phyloP scores from a whole-genome alignment of 2,329 filamentous ascomycete genomes.

The Aureobasidium sp. region DNA sequence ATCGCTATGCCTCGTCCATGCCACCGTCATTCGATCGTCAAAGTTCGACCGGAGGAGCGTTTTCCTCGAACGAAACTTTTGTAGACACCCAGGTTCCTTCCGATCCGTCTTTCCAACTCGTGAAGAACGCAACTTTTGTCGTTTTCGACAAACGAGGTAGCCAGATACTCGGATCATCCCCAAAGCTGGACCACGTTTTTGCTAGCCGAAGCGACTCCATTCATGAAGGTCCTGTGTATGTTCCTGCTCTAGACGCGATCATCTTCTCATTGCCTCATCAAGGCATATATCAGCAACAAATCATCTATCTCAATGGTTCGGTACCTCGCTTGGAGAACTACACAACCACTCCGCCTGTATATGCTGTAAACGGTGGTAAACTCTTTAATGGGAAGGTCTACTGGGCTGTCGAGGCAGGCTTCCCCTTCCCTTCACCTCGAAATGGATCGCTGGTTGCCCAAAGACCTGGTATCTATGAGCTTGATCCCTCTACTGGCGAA shows the following conservation, averaged over 20 bases:
- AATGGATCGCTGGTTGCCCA: constrained; percentile 28
- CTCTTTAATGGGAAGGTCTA: constrained; percentile 32
- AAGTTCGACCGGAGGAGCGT: background rate
- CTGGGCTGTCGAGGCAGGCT: constrained; percentile 24
- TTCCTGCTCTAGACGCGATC: constrained; percentile 31
- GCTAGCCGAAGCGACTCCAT: constrained; percentile 27
- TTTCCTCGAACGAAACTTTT: constrained; percentile 15
- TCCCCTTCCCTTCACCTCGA: constrained; percentile 13
- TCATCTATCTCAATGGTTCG: constrained; percentile 34
- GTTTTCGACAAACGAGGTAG: constrained; percentile 30
- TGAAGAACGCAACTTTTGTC: constrained; percentile 23
- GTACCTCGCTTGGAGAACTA: constrained; percentile 32
- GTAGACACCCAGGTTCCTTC: constrained; percentile 18
- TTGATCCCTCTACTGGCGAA: constrained; percentile 34
- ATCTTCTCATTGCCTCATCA: constrained; percentile 29
- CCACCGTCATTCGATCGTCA: constrained; percentile 15
- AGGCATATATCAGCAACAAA: constrained; percentile 28
- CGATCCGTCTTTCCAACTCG: constrained; percentile 24
- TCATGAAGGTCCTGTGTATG: constrained; percentile 36
- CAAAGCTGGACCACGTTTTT: constrained; percentile 31
- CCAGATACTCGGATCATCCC: constrained; percentile 28
- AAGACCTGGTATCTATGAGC: constrained; percentile 29
- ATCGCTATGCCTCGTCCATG: constrained; percentile 16
- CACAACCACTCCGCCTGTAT: constrained; percentile 34
- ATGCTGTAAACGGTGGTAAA: constrained; percentile 35